A percentile compares a stretch with the other conserved stretches of the same genome.
Conservation (phyloP, 1,139 yeast species). For the Dujonia santamariae region DNA sequence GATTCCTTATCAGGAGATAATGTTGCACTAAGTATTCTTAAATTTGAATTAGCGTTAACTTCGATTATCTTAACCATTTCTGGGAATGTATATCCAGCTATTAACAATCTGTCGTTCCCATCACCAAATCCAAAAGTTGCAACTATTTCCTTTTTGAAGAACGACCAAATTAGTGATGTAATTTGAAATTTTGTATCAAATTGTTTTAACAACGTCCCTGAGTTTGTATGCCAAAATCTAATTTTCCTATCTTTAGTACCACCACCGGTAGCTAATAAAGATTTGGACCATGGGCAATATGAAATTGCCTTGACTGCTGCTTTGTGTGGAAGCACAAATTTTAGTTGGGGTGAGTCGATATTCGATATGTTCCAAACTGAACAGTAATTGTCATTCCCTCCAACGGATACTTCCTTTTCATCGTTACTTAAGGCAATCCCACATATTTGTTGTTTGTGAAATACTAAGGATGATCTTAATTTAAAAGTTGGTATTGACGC, state of each 20-base stretch:
- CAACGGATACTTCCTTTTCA: constrained; percentile 56
- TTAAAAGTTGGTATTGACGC: constrained; percentile 1
- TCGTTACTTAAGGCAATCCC: constrained; percentile 56
- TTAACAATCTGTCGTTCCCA: constrained; percentile 39
- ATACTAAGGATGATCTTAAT: constrained; percentile 16
- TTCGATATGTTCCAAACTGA: constrained; percentile 60
- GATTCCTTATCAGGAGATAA: constrained; percentile 59
- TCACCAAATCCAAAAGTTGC: constrained; percentile 83
- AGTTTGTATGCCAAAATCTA: constrained; percentile 77
- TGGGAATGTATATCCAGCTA: constrained; percentile 68
- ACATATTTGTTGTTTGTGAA: constrained; percentile 67
- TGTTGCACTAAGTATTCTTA: constrained; percentile 64
- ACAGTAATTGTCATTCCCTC: constrained; percentile 72
- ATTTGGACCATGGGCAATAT: constrained; percentile 45
- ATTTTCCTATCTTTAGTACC: constrained; percentile 45
- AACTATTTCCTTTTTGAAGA: constrained; percentile 55
- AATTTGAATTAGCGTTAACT: constrained; percentile 50
- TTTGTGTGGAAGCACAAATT: constrained; percentile 40
- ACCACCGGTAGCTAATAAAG: constrained; percentile 43
- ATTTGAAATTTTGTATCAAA: constrained; percentile 67
- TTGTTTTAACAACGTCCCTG: constrained; percentile 66
- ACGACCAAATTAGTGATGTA: constrained; percentile 78
- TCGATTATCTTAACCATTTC: constrained; percentile 46
- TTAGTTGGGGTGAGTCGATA: constrained; percentile 36
- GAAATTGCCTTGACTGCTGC: constrained; percentile 45